Percentiles rank a stretch among this genome's conserved stretches.
phyloP scores from a whole-genome alignment of 140 eudicot genomes.

The Anethum foeniculum region DNA sequence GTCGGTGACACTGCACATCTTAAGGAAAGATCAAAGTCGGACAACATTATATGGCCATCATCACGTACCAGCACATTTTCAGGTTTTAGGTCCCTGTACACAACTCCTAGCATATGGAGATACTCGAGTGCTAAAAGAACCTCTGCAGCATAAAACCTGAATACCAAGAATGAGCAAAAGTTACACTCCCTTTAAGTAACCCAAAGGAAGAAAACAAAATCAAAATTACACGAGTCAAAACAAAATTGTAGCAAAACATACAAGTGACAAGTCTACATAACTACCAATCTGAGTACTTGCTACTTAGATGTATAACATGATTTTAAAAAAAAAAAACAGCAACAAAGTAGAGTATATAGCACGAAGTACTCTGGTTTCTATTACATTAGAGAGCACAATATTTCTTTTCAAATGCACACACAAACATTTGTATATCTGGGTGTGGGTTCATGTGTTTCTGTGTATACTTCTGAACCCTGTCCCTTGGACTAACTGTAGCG shows the following conservation, averaged over 20 bases:
- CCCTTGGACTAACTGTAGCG: not conserved
- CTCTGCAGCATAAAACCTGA: conserved; percentile 92
- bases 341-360: not conserved
- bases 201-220: not conserved
- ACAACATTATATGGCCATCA: conserved; percentile 93
- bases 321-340: not conserved
- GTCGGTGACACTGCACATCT: conserved; percentile 79
- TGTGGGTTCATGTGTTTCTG: not conserved
- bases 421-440: not conserved
- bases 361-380: not conserved
- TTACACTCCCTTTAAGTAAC: not conserved
- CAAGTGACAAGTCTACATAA: not conserved
- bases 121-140: conserved; percentile 79
- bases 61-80: conserved; percentile 83
- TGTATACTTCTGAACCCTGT: not conserved
- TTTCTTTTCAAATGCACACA: not conserved
- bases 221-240: not conserved
- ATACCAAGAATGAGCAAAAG: not conserved
- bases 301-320: not conserved
- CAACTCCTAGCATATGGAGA: conserved; percentile 96
- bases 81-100: conserved; percentile 79
- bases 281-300: not conserved
- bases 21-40: conserved; percentile 84
- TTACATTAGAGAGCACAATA: not conserved
- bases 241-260: not conserved